Base-by-base conservation (phyloP, 1,284 basidiomycete species). In the Ganoderma boninense region DNA sequence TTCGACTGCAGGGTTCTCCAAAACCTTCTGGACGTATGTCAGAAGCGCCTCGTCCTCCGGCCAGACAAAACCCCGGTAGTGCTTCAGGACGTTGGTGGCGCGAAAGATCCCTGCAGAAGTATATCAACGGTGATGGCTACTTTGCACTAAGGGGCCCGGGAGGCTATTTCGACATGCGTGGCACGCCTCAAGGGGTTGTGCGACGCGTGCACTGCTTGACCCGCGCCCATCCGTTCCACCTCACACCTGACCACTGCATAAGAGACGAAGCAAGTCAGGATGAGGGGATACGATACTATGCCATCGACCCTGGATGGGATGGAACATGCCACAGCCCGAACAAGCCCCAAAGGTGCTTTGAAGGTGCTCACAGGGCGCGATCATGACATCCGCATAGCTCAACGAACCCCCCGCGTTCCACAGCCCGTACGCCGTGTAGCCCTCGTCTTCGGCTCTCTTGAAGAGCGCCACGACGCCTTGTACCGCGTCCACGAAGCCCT, bases 351-450 rank as follows among this genome's bases (percentile, higher is more conserved):
- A 18, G n/a, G 14, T 14, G 13, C 2, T 10, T 7, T 8, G 29
- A 32, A 26, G 11, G 32, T 6, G 82, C 89, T 74, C 69, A 93
- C 94, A 95, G n/a, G 94, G 94, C 16, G 85, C 92, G 4, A 86
- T 89, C 83, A 93, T 89, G 65, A 92, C 87, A 77, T 95, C 94
- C 4, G 87, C 85, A 82, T 88, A 87, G 42, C 90, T 89, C 38
- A 93, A 79, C n/a, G 87, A 84, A 0, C 88, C 87, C 0, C 79
- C 79, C 26, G 84, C 87, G 64, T 84, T 82, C 89, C 92, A 94
- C 0, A 92, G 8, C 83, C 92, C 38, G 84, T 82, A 68, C 80
- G 68, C n/a, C 77, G 80, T 82, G 81, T 4, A 81, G 2, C 79
- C 80, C 70, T 92, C 86, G 7, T 76, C 76, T 69, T 90, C 87